Evolutionary conservation across 495 filamentous ascomycete species (phyloP), one percentile per base, ranked within the genome.

Genomic region (Lasiosphaeris hirsuta): DNA sequence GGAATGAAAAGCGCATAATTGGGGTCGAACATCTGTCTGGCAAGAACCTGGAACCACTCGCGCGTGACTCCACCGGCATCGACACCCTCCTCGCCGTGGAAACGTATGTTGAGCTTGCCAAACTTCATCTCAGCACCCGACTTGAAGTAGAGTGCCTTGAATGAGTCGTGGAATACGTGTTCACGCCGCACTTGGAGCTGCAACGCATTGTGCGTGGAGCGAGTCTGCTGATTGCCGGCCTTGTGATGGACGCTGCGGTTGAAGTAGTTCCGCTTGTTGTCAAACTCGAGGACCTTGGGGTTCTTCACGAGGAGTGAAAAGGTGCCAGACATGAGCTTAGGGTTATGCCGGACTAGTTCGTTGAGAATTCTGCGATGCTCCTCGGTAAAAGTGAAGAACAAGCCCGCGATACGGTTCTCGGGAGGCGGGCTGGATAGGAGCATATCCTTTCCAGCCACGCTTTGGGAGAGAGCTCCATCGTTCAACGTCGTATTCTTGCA

Each of bases 241-340:
- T 92, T 89, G 37, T 84, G 80, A 70, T 97, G 94, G 15, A 99
- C 81, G 61, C 89, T 89, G 43, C 95, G 89, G 70, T 83, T 97
- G 78, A 99, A 99, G 81, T 94, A 99, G 71, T 95, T 97, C 63
- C 95, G 92, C 81, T 99, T 99, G 76, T 97, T 99, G 71, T 99
- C 94, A 65, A 99, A 99, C 63, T 99, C 94, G 45, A 99, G 74
- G 11, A 99, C 94, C 81, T 97, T 97, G 44, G 94, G 95, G 65
- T 99, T 99, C 77, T 96, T 96, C 60, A 97, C 92, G 30, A 99
- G 77, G 38, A 97, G 78, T 7, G 92, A 92, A 73, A 99, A 96
- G 11, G 92, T 95, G 41, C 92, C 94, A 60, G 92, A 96, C 94
- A 99, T 99, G 59, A 99, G 83, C 64, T 96, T 92, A 34, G 94